Conservation (phyloP, 768 basidiomycete genomes). For the Pisolithus microcarpus region DNA sequence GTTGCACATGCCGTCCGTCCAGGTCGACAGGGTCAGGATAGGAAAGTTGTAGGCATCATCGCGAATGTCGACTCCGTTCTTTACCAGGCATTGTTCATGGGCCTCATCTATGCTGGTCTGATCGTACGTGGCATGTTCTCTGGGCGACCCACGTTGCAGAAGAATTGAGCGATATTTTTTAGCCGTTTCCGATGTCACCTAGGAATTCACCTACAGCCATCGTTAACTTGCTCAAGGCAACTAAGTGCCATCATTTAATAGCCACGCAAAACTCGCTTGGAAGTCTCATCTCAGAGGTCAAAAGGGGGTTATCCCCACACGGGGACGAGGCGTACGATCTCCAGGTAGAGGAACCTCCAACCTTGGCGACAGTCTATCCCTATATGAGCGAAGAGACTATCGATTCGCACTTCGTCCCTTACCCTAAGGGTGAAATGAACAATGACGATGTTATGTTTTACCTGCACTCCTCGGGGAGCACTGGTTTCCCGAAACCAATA, state of each 20-base stretch:
- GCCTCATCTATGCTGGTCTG: conserved; percentile 35
- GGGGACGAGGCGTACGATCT: background rate
- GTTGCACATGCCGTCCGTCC: conserved; percentile 37
- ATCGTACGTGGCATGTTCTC: conserved; percentile 21
- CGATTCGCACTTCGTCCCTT: conserved; percentile 13
- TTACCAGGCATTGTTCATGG: conserved; percentile 25
- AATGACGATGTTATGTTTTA: conserved; percentile 35
- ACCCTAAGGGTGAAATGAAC: conserved; percentile 5
- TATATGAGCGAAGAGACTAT: conserved; percentile 29
- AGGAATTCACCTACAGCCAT: conserved; percentile 39
- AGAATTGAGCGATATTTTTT: conserved; percentile 6
- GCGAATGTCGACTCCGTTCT: conserved; percentile 28
- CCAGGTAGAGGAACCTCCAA: conserved; percentile 15
- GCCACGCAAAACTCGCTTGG: conserved; percentile 14
- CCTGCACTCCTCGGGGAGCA: conserved; percentile 46
- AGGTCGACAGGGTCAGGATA: conserved; percentile 16
- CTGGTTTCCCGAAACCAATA: conserved; percentile 44
- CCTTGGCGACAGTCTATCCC: conserved; percentile 30
- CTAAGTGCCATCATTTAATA: conserved; percentile 14
- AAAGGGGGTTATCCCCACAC: conserved; percentile 1
- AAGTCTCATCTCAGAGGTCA: conserved; percentile 7
- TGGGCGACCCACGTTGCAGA: conserved; percentile 17
- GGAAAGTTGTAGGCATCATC: conserved; percentile 17
- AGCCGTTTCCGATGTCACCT: conserved; percentile 33
- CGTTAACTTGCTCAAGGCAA: conserved; percentile 17